Evolutionary conservation across 257 asterid genomes (phyloP).

Genomic region (Solanum verrucosum): DNA sequence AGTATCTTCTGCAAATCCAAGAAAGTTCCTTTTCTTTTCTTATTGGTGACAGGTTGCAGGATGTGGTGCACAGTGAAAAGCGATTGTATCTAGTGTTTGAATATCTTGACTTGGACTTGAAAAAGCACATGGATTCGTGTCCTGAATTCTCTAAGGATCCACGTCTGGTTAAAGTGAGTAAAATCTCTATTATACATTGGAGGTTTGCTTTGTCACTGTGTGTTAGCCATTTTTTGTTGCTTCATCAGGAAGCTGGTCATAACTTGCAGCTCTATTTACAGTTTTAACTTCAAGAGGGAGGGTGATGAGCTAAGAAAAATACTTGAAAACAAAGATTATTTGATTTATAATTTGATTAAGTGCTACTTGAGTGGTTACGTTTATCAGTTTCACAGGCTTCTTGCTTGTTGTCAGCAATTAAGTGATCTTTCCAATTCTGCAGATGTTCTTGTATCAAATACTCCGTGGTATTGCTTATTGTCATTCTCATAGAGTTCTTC

Average conservation of each 20-base stretch:
- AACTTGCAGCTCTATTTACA: not conserved
- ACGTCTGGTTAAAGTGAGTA: conserved; percentile 63
- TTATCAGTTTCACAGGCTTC: conserved; percentile 1
- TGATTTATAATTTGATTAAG: not conserved
- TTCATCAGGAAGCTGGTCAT: not conserved
- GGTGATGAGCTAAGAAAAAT: not conserved
- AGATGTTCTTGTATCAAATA: conserved; percentile 80
- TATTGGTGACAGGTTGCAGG: conserved; percentile 69
- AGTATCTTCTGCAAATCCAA: not conserved
- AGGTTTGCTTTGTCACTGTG: not conserved
- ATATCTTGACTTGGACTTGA: conserved; percentile 93
- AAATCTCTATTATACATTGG: conserved; percentile 10
- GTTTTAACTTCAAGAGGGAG: not conserved
- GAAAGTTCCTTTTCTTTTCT: not conserved
- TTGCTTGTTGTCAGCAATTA: conserved; percentile 11
- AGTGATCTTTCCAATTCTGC: conserved; percentile 11
- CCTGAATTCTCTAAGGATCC: conserved; percentile 90
- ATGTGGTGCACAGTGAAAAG: conserved; percentile 93
- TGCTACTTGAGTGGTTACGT: not conserved
- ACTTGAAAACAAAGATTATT: not conserved
- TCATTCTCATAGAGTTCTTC: conserved; percentile 92
- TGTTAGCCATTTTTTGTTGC: not conserved
- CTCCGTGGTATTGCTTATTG: conserved; percentile 91
- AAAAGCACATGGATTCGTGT: conserved; percentile 95
- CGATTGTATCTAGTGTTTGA: conserved; percentile 90